Evolutionary conservation across 2,329 filamentous ascomycete species (phyloP).

Genomic region (Stemphylium beticola): DNA sequence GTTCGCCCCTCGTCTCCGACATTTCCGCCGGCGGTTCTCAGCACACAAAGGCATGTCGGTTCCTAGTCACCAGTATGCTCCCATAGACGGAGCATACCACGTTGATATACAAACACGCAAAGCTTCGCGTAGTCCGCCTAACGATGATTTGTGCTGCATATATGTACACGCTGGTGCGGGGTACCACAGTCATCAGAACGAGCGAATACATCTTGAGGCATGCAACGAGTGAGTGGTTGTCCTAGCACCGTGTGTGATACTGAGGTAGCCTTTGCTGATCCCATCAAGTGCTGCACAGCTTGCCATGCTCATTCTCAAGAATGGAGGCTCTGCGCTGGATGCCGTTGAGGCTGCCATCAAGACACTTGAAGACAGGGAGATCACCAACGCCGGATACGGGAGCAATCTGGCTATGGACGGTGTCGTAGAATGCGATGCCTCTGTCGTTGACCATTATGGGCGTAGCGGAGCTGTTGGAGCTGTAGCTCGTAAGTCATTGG

Average conservation of each 20-base stretch:
- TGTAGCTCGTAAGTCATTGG: slow-evolving; percentile 72
- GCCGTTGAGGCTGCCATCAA: slow-evolving; percentile 90
- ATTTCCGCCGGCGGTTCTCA: slow-evolving; percentile 36
- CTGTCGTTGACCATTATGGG: slow-evolving; percentile 87
- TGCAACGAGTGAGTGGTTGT: slow-evolving; percentile 77
- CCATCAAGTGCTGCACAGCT: slow-evolving; percentile 74
- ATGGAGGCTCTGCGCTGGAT: slow-evolving; percentile 80
- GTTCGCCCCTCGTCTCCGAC: slow-evolving; percentile 30
- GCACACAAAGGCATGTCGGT: slow-evolving; percentile 35
- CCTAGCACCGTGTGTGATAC: not conserved
- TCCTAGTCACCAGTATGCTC: slow-evolving; percentile 19
- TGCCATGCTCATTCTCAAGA: slow-evolving; percentile 80
- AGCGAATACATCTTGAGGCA: slow-evolving; percentile 80
- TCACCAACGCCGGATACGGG: slow-evolving; percentile 95
- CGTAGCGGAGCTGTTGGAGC: slow-evolving; percentile 93
- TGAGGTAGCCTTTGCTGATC: slow-evolving; percentile 1
- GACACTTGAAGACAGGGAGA: slow-evolving; percentile 88
- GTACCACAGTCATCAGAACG: slow-evolving; percentile 88
- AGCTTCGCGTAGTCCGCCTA: slow-evolving; percentile 47
- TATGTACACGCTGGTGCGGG: slow-evolving; percentile 96
- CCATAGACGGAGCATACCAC: slow-evolving; percentile 32
- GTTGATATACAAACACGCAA: slow-evolving; percentile 42
- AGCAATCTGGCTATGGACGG: slow-evolving; percentile 94
- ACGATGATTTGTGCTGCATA: slow-evolving; percentile 71
- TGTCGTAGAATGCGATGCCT: slow-evolving; percentile 91